These are phyloP conservation scores for Thozetella sp. DNA, from an alignment of 495 filamentous ascomycete species.

Conservation along the genomic window DNA sequence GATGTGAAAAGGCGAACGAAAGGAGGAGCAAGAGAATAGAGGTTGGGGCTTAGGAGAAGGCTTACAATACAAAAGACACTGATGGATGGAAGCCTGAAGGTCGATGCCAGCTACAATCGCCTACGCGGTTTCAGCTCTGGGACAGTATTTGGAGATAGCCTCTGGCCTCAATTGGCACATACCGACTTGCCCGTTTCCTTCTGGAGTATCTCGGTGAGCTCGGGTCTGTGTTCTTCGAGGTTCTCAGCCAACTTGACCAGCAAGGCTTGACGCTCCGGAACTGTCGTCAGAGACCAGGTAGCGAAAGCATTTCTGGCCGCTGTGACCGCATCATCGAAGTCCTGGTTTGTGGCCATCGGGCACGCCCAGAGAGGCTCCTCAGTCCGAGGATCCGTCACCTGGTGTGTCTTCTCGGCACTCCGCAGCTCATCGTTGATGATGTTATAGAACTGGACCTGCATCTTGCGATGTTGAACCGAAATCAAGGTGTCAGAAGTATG, in stretches of 20 bases:
- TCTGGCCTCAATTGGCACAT: neutral
- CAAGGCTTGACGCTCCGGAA: constrained; percentile 51
- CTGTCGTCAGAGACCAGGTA: constrained; percentile 39
- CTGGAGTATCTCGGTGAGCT: constrained; percentile 36
- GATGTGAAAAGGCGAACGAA: neutral
- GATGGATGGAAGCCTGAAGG: constrained; percentile 18
- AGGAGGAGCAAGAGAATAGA: constrained; percentile 2
- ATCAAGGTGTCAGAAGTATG: neutral
- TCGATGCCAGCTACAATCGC: constrained; percentile 25
- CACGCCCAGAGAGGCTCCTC: constrained; percentile 46
- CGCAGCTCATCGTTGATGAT: constrained; percentile 46
- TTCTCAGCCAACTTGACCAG: constrained; percentile 51
- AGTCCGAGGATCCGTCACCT: constrained; percentile 46
- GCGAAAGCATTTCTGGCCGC: constrained; percentile 46
- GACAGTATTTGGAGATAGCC: too few relatives aligned
- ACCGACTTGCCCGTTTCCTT: constrained; percentile 45
- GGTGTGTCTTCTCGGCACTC: constrained; percentile 27
- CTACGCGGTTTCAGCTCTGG: too few relatives aligned
- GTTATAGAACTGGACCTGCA: constrained; percentile 42
- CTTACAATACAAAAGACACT: constrained; percentile 23
- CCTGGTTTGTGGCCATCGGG: constrained; percentile 39
- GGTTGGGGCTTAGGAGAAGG: neutral
- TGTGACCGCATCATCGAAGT: constrained; percentile 52
- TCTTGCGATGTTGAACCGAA: constrained; percentile 8
- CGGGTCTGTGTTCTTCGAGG: constrained; percentile 30